Percentiles rank a stretch among this genome's conserved stretches.
Conservation (phyloP, 805 yeast species). For the Candida schatavii region DNA sequence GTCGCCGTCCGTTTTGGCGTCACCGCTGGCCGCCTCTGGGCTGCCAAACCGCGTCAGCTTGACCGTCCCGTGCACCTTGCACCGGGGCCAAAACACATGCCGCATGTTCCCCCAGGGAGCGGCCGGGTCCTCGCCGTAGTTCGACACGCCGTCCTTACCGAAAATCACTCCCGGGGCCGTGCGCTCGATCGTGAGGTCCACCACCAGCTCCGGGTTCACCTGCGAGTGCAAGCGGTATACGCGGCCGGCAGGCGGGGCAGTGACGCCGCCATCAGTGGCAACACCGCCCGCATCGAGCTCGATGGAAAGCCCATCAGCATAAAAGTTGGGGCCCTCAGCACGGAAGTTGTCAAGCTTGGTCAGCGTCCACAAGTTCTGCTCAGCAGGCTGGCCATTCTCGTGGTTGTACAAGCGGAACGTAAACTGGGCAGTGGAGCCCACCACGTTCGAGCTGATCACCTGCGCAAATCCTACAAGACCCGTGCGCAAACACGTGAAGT, state of each 20-base stretch:
- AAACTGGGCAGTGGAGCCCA: slow-evolving; percentile 91
- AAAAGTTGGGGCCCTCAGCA: slow-evolving; percentile 71
- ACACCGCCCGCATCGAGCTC: slow-evolving; percentile 54
- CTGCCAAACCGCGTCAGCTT: slow-evolving; percentile 27
- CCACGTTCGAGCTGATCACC: slow-evolving; percentile 87
- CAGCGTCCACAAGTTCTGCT: slow-evolving; percentile 79
- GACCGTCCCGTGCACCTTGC: slow-evolving; percentile 64
- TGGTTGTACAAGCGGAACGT: slow-evolving; percentile 77
- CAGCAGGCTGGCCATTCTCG: slow-evolving; percentile 36
- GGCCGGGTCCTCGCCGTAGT: slow-evolving; percentile 77
- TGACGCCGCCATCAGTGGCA: slow-evolving; percentile 22
- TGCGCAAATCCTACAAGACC: slow-evolving; percentile 87
- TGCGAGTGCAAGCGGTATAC: slow-evolving; percentile 47
- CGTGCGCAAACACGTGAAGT: slow-evolving; percentile 61
- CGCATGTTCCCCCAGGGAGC: slow-evolving; percentile 98
- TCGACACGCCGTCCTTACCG: slow-evolving; percentile 82
- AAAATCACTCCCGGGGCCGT: slow-evolving; percentile 81
- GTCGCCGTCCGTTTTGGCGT: too few relatives aligned
- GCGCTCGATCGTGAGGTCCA: slow-evolving; percentile 64
- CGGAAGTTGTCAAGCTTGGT: slow-evolving; percentile 80
- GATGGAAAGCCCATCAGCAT: slow-evolving; percentile 70
- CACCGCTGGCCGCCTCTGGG: too few relatives aligned
- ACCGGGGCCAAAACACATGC: slow-evolving; percentile 95
- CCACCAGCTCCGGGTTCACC: slow-evolving; percentile 66
- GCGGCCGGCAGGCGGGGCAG: neutral